A percentile compares a stretch with the other conserved stretches of the same genome.
Conservation (phyloP, 306 rosid species). For the Boehmeria nivea region DNA sequence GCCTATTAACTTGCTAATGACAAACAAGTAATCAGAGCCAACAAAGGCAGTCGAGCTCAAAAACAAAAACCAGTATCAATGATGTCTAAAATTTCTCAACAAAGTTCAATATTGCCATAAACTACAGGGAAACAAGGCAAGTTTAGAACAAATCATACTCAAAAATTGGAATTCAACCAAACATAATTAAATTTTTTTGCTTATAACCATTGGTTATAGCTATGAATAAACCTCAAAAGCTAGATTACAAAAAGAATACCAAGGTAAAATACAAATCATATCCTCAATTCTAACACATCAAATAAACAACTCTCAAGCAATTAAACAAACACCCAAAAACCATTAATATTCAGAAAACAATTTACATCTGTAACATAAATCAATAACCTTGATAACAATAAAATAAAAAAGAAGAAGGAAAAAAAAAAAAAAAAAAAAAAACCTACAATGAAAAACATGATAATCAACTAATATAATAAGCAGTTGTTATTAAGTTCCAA, state of each 20-base stretch:
- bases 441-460: too few relatives aligned
- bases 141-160: background rate
- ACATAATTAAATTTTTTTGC: too few relatives aligned
- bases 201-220: too few relatives aligned
- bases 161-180: too few relatives aligned
- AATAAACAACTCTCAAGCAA: background rate
- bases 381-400: background rate
- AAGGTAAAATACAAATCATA: background rate
- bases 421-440: too few relatives aligned
- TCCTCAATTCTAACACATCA: background rate
- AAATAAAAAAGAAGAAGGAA: background rate
- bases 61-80: conserved; percentile 10
- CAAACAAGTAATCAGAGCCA: conserved; percentile 26
- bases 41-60: background rate
- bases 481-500: too few relatives aligned
- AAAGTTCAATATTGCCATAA: background rate
- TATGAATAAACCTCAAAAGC: background rate
- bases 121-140: background rate
- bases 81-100: background rate
- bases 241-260: too few relatives aligned
- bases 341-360: background rate
- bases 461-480: too few relatives aligned
- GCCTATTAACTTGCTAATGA: conserved; percentile 80
- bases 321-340: background rate
- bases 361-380: background rate